Base-by-base conservation (phyloP, 2,329 filamentous ascomycete genomes). In the Daldinia sp. region DNA sequence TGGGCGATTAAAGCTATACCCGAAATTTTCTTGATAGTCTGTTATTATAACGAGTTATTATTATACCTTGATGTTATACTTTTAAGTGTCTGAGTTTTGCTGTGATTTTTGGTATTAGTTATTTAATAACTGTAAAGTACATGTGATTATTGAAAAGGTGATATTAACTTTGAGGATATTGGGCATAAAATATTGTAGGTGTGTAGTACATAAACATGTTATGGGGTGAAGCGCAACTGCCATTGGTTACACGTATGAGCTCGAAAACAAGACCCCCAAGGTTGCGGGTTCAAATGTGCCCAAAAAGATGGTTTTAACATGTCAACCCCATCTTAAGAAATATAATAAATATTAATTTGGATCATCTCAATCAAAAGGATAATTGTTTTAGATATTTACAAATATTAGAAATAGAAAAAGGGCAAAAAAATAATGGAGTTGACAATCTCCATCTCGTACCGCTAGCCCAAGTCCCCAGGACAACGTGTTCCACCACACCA, bases 401-500 rank as follows among this genome's bases (percentile, higher is more conserved):
- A 63, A 64, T n/a, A 55, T 43, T 56, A 58, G 72, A 73, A 72
- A 74, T 74, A 78, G n/a, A 71, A 64, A 73, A 70, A 78, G 13
- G 70, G 62, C 73, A 71, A 74, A 77, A 77, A 77, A 75, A 71
- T 71, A 75, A 68, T 49, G 76, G 75, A 80, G 83, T 86, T 70
- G 83, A 78, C 79, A 70, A 75, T 80, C 79, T 81, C 85, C 81
- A 85, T 85, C 84, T 82, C 81, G 77, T 77, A 74, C 75, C 75
- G 73, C 78, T 78, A 81, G 78, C 81, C 82, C 86, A 88, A 83
- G 78, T 77, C 85, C 84, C 83, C 81, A 75, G 81, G 79, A 82
- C 80, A 82, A 83, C 85, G 87, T 88, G 77, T 83, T 90, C 87
- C 87, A 86, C 78, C 81, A 80, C 86, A 87, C 87, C 87, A 89